Evolutionary conservation across 768 basidiomycete species (phyloP).

Genomic region (Boletus sp.): DNA sequence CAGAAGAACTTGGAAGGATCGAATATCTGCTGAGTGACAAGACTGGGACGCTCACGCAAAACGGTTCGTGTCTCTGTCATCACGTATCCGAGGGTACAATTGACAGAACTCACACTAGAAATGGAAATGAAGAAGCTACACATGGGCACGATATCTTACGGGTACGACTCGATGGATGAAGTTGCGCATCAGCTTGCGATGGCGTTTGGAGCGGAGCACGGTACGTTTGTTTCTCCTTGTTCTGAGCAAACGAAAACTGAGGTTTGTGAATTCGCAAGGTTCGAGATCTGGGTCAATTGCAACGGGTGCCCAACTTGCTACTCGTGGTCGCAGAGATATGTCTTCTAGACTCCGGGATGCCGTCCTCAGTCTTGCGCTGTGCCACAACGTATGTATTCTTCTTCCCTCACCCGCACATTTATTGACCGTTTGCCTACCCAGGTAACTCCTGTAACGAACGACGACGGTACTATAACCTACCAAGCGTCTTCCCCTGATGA

Average conservation of each 20-base stretch:
- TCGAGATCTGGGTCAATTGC: slow-evolving; percentile 52
- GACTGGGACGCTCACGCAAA: slow-evolving; percentile 96
- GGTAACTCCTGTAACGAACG: slow-evolving; percentile 95
- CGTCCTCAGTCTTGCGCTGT: slow-evolving; percentile 88
- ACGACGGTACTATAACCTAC: slow-evolving; percentile 92
- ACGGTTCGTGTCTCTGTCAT: slow-evolving; percentile 53
- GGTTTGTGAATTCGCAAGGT: slow-evolving; percentile 32
- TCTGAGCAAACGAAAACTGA: background rate
- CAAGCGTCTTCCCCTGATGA: slow-evolving; percentile 99
- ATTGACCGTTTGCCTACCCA: slow-evolving; percentile 36
- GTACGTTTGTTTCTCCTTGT: slow-evolving; percentile 29
- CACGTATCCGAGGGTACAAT: background rate
- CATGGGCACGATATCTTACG: slow-evolving; percentile 98
- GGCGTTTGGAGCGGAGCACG: slow-evolving; percentile 72
- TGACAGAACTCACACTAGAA: slow-evolving; percentile 46
- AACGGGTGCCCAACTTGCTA: slow-evolving; percentile 80
- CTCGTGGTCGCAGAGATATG: slow-evolving; percentile 89
- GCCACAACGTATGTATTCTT: slow-evolving; percentile 76
- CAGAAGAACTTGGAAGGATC: slow-evolving; percentile 93
- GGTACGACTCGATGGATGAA: slow-evolving; percentile 98
- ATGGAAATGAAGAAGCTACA: slow-evolving; percentile 99
- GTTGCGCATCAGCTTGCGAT: slow-evolving; percentile 87
- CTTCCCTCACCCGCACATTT: background rate
- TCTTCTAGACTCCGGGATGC: slow-evolving; percentile 90
- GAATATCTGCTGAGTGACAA: slow-evolving; percentile 97